phyloP scores from a whole-genome alignment of 768 basidiomycete species.

The Lentinus tigrinus region DNA sequence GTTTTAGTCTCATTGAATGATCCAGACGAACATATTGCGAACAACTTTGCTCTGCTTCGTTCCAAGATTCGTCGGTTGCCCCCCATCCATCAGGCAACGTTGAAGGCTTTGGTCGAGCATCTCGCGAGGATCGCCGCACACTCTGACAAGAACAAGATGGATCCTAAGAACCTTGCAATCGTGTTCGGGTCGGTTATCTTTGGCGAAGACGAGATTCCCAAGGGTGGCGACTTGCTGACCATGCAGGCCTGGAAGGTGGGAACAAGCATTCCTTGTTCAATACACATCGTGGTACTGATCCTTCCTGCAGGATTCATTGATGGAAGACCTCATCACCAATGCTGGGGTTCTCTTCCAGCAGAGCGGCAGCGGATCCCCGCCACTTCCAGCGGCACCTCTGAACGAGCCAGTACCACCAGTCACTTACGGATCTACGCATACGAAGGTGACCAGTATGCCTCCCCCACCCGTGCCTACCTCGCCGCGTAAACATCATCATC shows the following conservation, averaged over 20 bases:
- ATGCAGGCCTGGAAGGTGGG: conserved; percentile 75
- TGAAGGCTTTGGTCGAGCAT: conserved; percentile 81
- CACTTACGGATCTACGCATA: conserved; percentile 71
- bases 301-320: conserved; percentile 54
- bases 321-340: conserved; percentile 84
- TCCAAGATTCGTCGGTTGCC: conserved; percentile 85
- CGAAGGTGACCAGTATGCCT: conserved; percentile 55
- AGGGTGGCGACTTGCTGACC: conserved; percentile 66
- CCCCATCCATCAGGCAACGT: conserved; percentile 78
- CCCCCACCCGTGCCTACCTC: conserved; percentile 28
- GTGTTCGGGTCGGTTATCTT: conserved; percentile 88
- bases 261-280: no score
- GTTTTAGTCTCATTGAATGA: neutral
- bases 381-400: conserved; percentile 70
- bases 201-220: conserved; percentile 87
- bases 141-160: conserved; percentile 88
- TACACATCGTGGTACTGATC: neutral
- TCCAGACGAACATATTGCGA: conserved; percentile 68
- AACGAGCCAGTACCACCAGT: conserved; percentile 59
- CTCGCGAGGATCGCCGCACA: conserved; percentile 67
- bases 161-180: conserved; percentile 87
- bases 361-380: conserved; percentile 39
- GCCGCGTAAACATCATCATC: conserved; percentile 13
- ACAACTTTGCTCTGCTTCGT: conserved; percentile 75
- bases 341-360: conserved; percentile 64